A percentile compares a stretch with the other conserved stretches of the same genome.
phyloP scores from a whole-genome alignment of 2,329 filamentous ascomycete species.

The Epichloe uncinata region DNA sequence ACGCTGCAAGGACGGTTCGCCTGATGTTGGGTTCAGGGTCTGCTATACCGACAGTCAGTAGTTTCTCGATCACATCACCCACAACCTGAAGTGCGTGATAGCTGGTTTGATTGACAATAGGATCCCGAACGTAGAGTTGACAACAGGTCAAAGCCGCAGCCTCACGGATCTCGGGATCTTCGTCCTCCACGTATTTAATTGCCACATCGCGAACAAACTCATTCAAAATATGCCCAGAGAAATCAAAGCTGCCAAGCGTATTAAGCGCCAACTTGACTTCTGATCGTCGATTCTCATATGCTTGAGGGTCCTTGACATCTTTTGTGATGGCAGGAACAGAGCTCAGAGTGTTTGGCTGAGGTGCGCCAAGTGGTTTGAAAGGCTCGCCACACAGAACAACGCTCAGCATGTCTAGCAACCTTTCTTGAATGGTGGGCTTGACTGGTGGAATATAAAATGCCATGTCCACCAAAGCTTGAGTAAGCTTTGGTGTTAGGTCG shows the following conservation, averaged over 20 bases:
- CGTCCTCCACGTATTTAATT: conserved; percentile 94
- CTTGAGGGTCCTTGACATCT: conserved; percentile 71
- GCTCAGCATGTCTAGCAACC: conserved; percentile 87
- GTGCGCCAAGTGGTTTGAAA: conserved; percentile 85
- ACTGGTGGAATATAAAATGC: conserved; percentile 96
- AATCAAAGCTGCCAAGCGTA: conserved; percentile 96
- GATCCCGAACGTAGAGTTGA: conserved; percentile 91
- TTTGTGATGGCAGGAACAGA: conserved; percentile 74
- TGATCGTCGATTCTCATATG: conserved; percentile 66
- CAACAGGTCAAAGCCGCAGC: conserved; percentile 94
- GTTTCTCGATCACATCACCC: conserved; percentile 91
- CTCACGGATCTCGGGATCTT: conserved; percentile 84
- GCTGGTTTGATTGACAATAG: conserved; percentile 95
- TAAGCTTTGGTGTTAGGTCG: conserved; percentile 83
- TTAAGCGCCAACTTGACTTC: conserved; percentile 90
- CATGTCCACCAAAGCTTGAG: conserved; percentile 94
- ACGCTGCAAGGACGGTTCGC: conserved; percentile 71
- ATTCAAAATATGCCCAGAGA: conserved; percentile 82
- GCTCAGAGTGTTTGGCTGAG: conserved; percentile 65
- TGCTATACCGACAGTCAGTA: conserved; percentile 87
- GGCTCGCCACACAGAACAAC: conserved; percentile 84
- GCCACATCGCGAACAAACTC: conserved; percentile 98
- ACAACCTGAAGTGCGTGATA: conserved; percentile 95
- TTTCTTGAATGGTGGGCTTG: conserved; percentile 83
- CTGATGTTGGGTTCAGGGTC: conserved; percentile 85